Evolutionary conservation across 108 stramenopile genomes (phyloP).

Genomic region (Fragilaria radians): DNA sequence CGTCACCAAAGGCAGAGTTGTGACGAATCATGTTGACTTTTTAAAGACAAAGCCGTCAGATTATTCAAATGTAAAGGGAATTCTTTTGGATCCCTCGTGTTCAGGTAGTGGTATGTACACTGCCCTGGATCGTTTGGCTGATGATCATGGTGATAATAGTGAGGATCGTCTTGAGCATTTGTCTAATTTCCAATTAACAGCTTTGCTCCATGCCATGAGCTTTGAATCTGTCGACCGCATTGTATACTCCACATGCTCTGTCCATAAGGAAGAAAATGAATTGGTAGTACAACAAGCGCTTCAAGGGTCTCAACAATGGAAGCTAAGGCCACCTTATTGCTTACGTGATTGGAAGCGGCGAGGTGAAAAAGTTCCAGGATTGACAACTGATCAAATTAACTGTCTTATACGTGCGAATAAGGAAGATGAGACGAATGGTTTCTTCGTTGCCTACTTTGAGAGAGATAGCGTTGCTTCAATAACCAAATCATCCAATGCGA

Average conservation of each 20-base stretch:
- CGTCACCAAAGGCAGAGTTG: conserved; percentile 7
- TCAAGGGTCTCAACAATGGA: conserved; percentile 34
- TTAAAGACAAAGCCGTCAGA: conserved; percentile 54
- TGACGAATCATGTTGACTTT: conserved; percentile 73
- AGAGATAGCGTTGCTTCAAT: conserved; percentile 15
- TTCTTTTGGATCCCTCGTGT: conserved; percentile 97
- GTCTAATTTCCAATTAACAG: conserved; percentile 86
- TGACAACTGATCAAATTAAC: conserved; percentile 55
- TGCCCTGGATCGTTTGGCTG: conserved; percentile 54
- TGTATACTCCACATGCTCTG: conserved; percentile 98
- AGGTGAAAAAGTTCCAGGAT: conserved; percentile 60
- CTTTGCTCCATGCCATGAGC: conserved; percentile 83
- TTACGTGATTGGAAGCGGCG: conserved; percentile 81
- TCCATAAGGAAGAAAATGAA: conserved; percentile 94
- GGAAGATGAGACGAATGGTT: conserved; percentile 94
- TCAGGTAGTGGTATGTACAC: conserved; percentile 95
- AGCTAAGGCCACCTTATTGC: conserved; percentile 60
- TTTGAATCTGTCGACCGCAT: conserved; percentile 85
- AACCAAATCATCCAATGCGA: neutral
- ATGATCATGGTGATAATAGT: conserved; percentile 18
- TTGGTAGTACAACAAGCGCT: conserved; percentile 78
- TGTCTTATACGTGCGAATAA: conserved; percentile 84
- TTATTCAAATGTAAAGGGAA: conserved; percentile 63
- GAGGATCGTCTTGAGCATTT: conserved; percentile 59
- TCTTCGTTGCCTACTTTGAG: conserved; percentile 94